phyloP scores from a whole-genome alignment of 129 eudicot genomes.

The Saposhnikovia divaricata region DNA sequence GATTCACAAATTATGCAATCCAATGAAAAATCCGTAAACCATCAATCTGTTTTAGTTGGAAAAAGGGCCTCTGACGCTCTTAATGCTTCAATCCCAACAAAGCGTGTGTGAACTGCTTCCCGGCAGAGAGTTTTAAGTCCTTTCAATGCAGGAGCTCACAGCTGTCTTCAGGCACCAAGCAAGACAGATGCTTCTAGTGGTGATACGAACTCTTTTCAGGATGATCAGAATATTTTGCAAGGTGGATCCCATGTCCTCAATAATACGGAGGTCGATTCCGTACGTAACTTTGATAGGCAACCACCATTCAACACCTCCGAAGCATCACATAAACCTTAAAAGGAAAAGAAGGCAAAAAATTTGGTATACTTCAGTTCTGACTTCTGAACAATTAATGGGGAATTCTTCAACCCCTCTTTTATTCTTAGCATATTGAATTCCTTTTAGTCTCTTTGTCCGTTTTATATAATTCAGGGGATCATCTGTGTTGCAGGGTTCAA shows the following conservation, averaged over 20 bases:
- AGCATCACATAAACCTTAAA: constrained; percentile 64
- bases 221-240: constrained; percentile 71
- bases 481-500: constrained; percentile 41
- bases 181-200: constrained; percentile 95
- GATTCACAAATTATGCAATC: constrained; percentile 34
- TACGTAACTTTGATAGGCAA: constrained; percentile 66
- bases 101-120: constrained; percentile 85
- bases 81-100: constrained; percentile 75
- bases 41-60: constrained; percentile 42
- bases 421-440: neutral
- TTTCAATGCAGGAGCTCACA: constrained; percentile 62
- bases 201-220: constrained; percentile 89
- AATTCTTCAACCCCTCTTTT: neutral
- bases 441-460: neutral
- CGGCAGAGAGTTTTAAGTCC: constrained; percentile 82
- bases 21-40: constrained; percentile 44
- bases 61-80: constrained; percentile 60
- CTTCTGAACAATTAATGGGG: neutral
- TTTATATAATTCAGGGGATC: neutral
- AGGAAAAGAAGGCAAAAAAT: constrained; percentile 80
- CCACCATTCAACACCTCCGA: constrained; percentile 57
- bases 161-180: constrained; percentile 41
- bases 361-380: constrained; percentile 33
- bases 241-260: constrained; percentile 57
- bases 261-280: constrained; percentile 74